Conservation (phyloP, 2,329 filamentous ascomycete species). For the Talaromyces atroroseus region DNA sequence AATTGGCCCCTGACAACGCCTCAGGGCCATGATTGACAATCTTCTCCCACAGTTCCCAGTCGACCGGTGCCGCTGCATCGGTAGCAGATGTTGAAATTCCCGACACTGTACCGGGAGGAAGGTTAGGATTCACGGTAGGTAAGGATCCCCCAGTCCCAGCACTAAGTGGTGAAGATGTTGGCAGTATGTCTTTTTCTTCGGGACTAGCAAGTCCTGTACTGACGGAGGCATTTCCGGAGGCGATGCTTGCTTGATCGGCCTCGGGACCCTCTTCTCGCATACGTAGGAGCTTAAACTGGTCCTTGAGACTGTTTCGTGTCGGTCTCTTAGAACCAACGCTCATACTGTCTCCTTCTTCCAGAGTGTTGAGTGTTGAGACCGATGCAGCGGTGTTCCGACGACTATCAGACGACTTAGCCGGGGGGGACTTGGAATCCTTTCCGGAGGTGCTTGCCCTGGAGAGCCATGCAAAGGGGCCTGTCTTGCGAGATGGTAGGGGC, state of each 20-base stretch:
- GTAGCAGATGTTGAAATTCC: slow-evolving; percentile 67
- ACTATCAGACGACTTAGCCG: slow-evolving; percentile 42
- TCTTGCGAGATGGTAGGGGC: slow-evolving; percentile 56
- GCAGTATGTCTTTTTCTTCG: slow-evolving; percentile 41
- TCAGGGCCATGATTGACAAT: slow-evolving; percentile 92
- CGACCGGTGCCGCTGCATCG: slow-evolving; percentile 67
- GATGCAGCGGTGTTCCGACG: slow-evolving; percentile 76
- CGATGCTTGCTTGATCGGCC: slow-evolving; percentile 51
- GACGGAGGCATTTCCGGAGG: slow-evolving; percentile 38
- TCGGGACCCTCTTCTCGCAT: slow-evolving; percentile 66
- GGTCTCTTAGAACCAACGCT: slow-evolving; percentile 44
- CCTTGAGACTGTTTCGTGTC: slow-evolving; percentile 62
- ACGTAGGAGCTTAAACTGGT: slow-evolving; percentile 71
- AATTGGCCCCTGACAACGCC: slow-evolving; percentile 78
- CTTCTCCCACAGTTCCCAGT: slow-evolving; percentile 97
- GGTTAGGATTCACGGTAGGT: slow-evolving; percentile 59
- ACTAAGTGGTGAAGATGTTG: slow-evolving; percentile 21
- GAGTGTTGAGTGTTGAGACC: slow-evolving; percentile 70
- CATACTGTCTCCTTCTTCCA: slow-evolving; percentile 58
- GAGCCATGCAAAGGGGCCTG: slow-evolving; percentile 82
- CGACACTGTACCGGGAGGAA: slow-evolving; percentile 80
- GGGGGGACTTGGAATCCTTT: slow-evolving; percentile 54
- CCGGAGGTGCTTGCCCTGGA: slow-evolving; percentile 55
- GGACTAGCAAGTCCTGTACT: slow-evolving; percentile 45
- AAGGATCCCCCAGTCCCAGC: slow-evolving; percentile 31